Base-by-base conservation (phyloP, 2,329 filamentous ascomycete species). In the Coniochaeta sp. region DNA sequence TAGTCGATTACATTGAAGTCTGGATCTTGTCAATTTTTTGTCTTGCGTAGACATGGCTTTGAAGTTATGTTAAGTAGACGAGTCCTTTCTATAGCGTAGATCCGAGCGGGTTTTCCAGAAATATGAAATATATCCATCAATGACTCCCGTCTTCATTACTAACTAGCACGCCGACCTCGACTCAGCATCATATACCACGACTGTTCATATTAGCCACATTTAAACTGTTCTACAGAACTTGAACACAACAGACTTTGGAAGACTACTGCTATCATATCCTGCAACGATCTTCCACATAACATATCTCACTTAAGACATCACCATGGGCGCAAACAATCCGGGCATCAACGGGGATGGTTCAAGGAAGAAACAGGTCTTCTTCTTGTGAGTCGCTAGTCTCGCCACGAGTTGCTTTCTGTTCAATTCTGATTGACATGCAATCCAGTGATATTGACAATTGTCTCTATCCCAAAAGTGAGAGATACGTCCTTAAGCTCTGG, bases 391-490 rank as follows among this genome's bases (percentile, higher is more conserved):
- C 11, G 36, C 26, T 17, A 50, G 16, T 24, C 34, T 3, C 3
- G 0, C 6, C 3, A 33, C 19, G 24, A 22, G 3, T 34, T 17
- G 2, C 7, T 36, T 57, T n/a, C 9, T 7, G 7, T 36, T 36
- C 12, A 26, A 17, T 8, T 31, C 66, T 74, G n/a, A n/a, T n/a
- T n/a, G 59, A 73, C 59, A 40, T 6, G 22, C 83, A 87, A 72
- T 87, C 85, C 74, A 98, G 97, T 71, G 95, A 99, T 72, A 98
- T 99, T 70, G 95, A 99, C 80, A 99, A 99, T 71, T 99, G 96
- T 76, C 84, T 98, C 60, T 98, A 97, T 70, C 87, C 93, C 0
- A 92, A 89, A 75, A 93, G 47, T 52, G 47, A 52, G 47, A 26
- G 4, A n/a, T 2, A 12, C 22, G 6, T 52, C 22, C 6, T 31